Conservation (phyloP, 257 asterid genomes). For the Fraxinus pennsylvanica region DNA sequence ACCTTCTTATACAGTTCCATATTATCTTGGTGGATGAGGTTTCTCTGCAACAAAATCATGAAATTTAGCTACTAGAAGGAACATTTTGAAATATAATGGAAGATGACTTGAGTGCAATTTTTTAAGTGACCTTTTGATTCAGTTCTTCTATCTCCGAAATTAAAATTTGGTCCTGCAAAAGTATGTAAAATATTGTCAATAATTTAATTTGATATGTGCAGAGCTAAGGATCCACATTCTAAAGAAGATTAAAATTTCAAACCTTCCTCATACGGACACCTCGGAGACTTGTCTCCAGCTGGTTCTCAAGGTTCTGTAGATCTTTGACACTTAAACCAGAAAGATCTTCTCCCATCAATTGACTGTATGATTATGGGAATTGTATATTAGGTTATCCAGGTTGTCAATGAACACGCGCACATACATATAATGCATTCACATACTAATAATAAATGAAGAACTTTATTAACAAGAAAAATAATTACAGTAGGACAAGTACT, state of each 20-base stretch:
- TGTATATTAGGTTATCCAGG: slow-evolving; percentile 6
- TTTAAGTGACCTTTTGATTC: slow-evolving; percentile 51
- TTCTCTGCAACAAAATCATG: slow-evolving; percentile 53
- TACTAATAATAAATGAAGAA: neutral
- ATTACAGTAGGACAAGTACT: neutral
- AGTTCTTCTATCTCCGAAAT: slow-evolving; percentile 64
- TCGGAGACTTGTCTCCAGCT: slow-evolving; percentile 67
- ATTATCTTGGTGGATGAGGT: slow-evolving; percentile 67
- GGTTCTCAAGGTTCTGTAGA: slow-evolving; percentile 63
- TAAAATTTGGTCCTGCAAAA: slow-evolving; percentile 58
- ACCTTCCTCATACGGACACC: slow-evolving; percentile 71
- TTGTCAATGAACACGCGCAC: neutral
- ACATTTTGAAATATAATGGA: slow-evolving; percentile 11
- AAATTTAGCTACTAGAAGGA: slow-evolving; percentile 33
- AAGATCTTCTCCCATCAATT: slow-evolving; percentile 74
- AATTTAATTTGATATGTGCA: neutral
- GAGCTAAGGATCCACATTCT: neutral
- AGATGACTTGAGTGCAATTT: neutral
- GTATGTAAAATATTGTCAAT: slow-evolving; percentile 19
- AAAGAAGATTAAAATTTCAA: slow-evolving; percentile 12
- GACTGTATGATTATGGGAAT: slow-evolving; percentile 39
- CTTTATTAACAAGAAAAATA: neutral
- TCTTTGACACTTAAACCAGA: slow-evolving; percentile 57
- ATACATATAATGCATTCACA: neutral
- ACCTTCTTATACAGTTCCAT: slow-evolving; percentile 63